Conservation (phyloP, 1,284 basidiomycete species). For the Vanrija sp. region DNA sequence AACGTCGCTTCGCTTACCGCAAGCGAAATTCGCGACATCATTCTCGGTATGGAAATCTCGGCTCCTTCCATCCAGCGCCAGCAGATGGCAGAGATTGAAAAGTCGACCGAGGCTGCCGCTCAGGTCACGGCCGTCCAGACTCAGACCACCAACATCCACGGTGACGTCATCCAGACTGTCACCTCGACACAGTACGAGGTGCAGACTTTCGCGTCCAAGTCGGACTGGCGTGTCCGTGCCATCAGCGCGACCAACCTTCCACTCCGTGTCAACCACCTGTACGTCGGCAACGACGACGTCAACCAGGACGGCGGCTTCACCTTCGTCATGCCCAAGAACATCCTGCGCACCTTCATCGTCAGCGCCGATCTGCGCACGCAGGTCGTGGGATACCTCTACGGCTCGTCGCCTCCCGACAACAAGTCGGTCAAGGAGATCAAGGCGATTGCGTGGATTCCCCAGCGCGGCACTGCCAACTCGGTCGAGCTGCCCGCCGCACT, state of each 20-base stretch:
- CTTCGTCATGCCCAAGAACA: constrained; percentile 96
- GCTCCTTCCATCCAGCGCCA: constrained; percentile 74
- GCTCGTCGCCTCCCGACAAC: constrained; percentile 89
- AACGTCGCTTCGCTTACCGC: constrained; percentile 96
- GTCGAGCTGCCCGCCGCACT: constrained; percentile 82
- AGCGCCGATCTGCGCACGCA: constrained; percentile 93
- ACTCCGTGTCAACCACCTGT: constrained; percentile 94
- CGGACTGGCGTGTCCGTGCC: constrained; percentile 96
- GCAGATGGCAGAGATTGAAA: constrained; percentile 99
- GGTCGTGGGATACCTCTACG: constrained; percentile 91
- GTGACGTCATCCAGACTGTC: constrained; percentile 92
- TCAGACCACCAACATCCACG: constrained; percentile 95
- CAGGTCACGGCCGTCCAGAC: constrained; percentile 97
- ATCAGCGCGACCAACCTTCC: constrained; percentile 95
- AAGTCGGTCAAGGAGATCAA: constrained; percentile 99
- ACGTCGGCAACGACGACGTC: constrained; percentile 96
- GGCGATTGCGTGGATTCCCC: constrained; percentile 92
- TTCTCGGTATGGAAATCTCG: constrained; percentile 79
- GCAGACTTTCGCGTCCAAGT: constrained; percentile 95
- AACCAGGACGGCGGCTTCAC: constrained; percentile 95
- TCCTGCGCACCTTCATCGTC: constrained; percentile 89
- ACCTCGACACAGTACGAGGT: constrained; percentile 99
- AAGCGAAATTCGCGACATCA: constrained; percentile 94
- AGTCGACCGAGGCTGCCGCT: constrained; percentile 85
- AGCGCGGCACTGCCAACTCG: constrained; percentile 90